Conservation (phyloP, 768 basidiomycete species). For the Boletus rubroflammeus region DNA sequence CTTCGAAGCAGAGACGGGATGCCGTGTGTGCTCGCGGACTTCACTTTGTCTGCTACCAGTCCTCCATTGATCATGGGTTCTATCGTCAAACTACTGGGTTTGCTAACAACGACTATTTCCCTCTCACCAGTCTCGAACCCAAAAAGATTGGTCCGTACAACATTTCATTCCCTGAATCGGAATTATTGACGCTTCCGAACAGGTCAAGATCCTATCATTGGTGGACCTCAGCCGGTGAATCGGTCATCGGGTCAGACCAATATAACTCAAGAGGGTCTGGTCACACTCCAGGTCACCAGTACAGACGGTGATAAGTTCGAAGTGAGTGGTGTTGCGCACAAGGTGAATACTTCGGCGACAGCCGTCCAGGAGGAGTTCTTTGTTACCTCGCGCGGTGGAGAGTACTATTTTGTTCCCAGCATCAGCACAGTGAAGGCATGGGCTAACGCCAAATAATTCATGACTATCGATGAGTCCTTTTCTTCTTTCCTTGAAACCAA, state of each 20-base stretch:
- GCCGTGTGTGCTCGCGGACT: neutral
- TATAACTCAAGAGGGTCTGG: neutral
- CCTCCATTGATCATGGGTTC: neutral
- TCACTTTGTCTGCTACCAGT: neutral
- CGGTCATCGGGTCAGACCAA: neutral
- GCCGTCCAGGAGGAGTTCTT: neutral
- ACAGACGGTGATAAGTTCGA: neutral
- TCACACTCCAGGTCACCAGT: neutral
- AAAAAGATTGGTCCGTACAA: neutral
- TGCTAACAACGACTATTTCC: neutral
- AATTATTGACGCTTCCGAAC: neutral
- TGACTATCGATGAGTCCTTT: neutral
- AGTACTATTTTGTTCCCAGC: neutral
- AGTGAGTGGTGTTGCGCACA: neutral
- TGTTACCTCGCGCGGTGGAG: neutral
- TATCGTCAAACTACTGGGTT: neutral
- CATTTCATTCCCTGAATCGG: neutral
- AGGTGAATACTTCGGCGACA: neutral
- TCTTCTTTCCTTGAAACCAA: neutral
- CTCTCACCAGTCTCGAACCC: neutral
- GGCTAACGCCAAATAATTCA: neutral
- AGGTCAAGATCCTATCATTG: neutral
- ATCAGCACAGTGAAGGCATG: neutral
- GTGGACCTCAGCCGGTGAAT: neutral
- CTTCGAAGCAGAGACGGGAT: too few relatives aligned